Conservation (phyloP, 2,329 filamentous ascomycete genomes). For the Torrubiellomyces zombiae region DNA sequence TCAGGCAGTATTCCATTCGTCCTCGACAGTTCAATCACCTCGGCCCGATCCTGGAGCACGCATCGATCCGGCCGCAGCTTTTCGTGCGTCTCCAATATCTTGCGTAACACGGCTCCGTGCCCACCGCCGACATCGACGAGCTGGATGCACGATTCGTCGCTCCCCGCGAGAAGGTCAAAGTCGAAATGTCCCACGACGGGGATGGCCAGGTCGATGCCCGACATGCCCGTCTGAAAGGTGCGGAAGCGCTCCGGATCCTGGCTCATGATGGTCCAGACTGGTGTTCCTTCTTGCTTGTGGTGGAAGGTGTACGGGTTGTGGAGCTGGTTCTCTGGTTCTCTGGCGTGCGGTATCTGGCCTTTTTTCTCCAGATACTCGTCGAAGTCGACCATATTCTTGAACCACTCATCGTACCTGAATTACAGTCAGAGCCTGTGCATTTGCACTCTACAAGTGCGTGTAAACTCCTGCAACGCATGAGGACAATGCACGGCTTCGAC, state of each 20-base stretch:
- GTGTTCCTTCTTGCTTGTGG: constrained; percentile 16
- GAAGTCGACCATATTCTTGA: constrained; percentile 16
- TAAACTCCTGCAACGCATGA: no score
- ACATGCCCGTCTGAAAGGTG: constrained; percentile 15
- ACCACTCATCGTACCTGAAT: constrained; percentile 16
- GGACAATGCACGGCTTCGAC: neutral
- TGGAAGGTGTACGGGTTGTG: constrained; percentile 15
- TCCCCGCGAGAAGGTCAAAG: constrained; percentile 10
- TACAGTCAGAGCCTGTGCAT: neutral
- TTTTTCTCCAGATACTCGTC: constrained; percentile 14
- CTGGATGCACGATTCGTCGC: constrained; percentile 7
- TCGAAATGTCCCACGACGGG: constrained; percentile 16
- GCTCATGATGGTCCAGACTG: constrained; percentile 17
- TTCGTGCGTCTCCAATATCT: constrained; percentile 14
- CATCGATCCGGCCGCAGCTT: constrained; percentile 9
- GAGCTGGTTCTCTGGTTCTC: constrained; percentile 13
- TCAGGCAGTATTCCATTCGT: constrained; percentile 6
- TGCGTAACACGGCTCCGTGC: constrained; percentile 12
- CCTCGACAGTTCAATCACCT: constrained; percentile 11
- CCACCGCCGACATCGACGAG: constrained; percentile 17
- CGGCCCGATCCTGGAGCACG: constrained; percentile 11
- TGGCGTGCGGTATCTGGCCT: constrained; percentile 6
- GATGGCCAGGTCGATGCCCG: constrained; percentile 16
- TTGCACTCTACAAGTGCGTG: no score
- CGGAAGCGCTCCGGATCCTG: constrained; percentile 12